Evolutionary conservation across 129 eudicot species (phyloP).

Genomic region (Tagetes patula): DNA sequence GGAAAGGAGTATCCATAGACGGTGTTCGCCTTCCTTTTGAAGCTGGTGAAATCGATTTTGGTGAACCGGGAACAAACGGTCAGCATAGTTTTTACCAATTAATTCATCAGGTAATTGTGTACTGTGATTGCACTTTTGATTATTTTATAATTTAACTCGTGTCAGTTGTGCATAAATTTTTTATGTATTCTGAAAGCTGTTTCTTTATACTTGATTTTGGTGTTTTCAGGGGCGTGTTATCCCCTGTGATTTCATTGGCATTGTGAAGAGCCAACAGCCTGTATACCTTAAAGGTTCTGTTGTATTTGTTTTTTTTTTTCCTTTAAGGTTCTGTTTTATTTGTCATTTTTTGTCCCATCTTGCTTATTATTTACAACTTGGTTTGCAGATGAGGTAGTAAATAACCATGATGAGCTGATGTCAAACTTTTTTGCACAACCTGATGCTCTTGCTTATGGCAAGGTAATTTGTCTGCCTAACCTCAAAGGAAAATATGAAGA

Average conservation of each 20-base stretch:
- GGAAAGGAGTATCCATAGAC: conserved; percentile 96
- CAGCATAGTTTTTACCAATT: conserved; percentile 99
- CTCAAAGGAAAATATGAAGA: too few relatives aligned
- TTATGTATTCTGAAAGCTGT: conserved; percentile 25
- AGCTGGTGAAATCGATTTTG: conserved; percentile 98
- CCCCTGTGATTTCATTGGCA: conserved; percentile 97
- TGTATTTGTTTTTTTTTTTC: background rate
- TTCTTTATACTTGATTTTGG: conserved; percentile 21
- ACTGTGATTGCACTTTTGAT: background rate
- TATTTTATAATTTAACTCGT: background rate
- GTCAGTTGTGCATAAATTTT: background rate
- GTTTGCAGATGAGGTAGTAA: conserved; percentile 82
- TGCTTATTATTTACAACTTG: conserved; percentile 18
- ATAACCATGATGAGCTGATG: conserved; percentile 98
- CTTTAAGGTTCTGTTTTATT: background rate
- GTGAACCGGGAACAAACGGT: conserved; percentile 99
- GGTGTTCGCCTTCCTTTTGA: conserved; percentile 90
- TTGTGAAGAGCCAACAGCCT: conserved; percentile 97
- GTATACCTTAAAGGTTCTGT: conserved; percentile 77
- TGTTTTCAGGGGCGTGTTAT: conserved; percentile 86
- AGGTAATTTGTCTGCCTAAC: conserved; percentile 44
- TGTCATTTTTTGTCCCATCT: background rate
- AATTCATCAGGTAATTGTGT: conserved; percentile 82
- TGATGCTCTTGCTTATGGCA: conserved; percentile 99
- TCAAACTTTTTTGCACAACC: conserved; percentile 99